These are phyloP conservation scores for Komagataella phaffii DNA, from an alignment of 805 yeast species.

Conservation along the genomic window DNA sequence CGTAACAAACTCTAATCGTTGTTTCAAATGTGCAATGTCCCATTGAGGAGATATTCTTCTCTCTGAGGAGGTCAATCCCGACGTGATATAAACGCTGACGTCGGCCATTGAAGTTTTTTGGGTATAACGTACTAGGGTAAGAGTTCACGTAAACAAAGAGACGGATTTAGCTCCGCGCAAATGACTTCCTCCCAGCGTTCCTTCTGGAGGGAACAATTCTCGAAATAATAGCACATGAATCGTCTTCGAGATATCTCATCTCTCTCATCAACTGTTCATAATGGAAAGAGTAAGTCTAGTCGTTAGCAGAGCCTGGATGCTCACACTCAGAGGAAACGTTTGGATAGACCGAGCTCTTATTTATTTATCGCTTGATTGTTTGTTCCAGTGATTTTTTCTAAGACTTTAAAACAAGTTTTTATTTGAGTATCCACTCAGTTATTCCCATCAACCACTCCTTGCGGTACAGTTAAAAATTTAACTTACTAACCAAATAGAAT, in stretches of 20 bases:
- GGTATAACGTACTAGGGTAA: neutral
- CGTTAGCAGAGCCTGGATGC: neutral
- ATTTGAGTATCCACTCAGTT: neutral
- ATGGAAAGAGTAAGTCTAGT: neutral
- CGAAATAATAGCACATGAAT: neutral
- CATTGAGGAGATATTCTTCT: slow-evolving; percentile 51
- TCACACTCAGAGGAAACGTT: neutral
- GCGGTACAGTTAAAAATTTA: neutral
- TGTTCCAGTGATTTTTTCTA: neutral
- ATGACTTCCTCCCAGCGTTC: neutral
- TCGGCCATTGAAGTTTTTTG: slow-evolving; percentile 12
- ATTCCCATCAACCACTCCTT: neutral
- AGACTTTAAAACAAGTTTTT: neutral
- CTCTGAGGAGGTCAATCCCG: slow-evolving; percentile 57
- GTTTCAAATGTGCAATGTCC: slow-evolving; percentile 38
- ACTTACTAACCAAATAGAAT: neutral
- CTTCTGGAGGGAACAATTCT: neutral
- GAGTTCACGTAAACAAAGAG: neutral
- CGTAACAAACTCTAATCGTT: slow-evolving; percentile 51
- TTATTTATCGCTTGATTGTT: neutral
- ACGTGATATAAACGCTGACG: slow-evolving; percentile 44
- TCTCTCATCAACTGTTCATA: neutral
- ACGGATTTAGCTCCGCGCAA: neutral
- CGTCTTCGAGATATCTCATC: neutral
- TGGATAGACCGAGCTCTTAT: neutral